Conservation (phyloP, 2,329 filamentous ascomycete species). For the Tolypocladium ophioglossoides region DNA sequence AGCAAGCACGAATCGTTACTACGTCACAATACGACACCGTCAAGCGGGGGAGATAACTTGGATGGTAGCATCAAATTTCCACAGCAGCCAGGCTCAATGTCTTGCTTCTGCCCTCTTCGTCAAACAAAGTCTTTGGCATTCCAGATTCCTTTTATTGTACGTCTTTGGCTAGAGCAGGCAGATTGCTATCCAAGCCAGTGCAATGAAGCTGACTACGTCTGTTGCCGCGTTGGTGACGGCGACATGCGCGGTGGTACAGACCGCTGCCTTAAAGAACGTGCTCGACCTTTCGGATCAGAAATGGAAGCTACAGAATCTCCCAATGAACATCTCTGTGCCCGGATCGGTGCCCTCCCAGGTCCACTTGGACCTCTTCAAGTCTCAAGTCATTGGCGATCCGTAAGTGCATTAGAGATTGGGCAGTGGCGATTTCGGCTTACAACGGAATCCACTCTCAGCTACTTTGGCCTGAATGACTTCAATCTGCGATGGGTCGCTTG, state of each 20-base stretch:
- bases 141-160: no score
- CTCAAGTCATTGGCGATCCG: conserved; percentile 39
- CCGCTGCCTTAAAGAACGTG: not conserved
- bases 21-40: no score
- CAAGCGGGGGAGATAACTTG: no score
- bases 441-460: conserved; percentile 15
- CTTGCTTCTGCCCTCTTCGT: no score
- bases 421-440: not conserved
- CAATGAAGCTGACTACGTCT: no score
- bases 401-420: not conserved
- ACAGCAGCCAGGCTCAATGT: no score
- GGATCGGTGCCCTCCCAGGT: conserved; percentile 46
- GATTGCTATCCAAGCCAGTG: no score
- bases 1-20: no score
- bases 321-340: conserved; percentile 27
- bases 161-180: no score
- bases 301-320: conserved; percentile 3
- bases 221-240: no score
- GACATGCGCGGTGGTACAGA: not conserved
- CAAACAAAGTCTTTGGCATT: no score
- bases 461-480: conserved; percentile 48
- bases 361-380: conserved; percentile 45
- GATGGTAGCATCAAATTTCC: no score
- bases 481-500: conserved; percentile 44
- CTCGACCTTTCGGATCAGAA: conserved; percentile 3